Conservation (phyloP, 2,329 filamentous ascomycete genomes). For the Pseudogymnoascus sp. region DNA sequence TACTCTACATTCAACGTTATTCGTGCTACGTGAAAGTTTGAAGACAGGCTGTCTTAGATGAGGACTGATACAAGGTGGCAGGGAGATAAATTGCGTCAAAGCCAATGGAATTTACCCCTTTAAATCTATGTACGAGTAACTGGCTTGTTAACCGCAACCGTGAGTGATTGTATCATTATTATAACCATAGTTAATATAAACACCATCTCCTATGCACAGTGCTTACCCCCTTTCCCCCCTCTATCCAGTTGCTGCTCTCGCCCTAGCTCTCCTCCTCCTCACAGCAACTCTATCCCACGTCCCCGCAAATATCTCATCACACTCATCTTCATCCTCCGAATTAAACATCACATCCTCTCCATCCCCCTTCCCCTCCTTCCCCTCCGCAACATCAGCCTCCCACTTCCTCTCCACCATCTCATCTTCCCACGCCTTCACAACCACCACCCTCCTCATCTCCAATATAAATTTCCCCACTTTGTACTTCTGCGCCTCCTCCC, state of each 20-base stretch:
- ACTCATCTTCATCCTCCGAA: constrained; percentile 58
- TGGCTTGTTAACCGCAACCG: background rate
- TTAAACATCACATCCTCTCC: constrained; percentile 44
- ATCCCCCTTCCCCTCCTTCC: constrained; percentile 11
- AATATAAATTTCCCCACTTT: constrained; percentile 63
- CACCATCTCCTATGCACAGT: too few relatives aligned
- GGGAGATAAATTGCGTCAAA: background rate
- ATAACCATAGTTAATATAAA: too few relatives aligned
- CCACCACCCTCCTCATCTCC: constrained; percentile 50
- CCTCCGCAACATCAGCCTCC: constrained; percentile 14
- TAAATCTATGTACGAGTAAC: background rate
- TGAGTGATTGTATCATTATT: background rate
- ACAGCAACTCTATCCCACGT: constrained; percentile 46
- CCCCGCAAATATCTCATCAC: constrained; percentile 56
- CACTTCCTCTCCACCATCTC: constrained; percentile 12
- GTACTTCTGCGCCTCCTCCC: constrained; percentile 51
- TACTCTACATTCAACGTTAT: background rate
- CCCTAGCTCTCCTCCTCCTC: constrained; percentile 22
- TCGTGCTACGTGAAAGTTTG: background rate
- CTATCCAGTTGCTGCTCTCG: constrained; percentile 9
- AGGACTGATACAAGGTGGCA: background rate
- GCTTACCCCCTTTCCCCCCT: background rate
- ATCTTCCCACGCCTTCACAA: constrained; percentile 47
- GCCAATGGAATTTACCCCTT: background rate
- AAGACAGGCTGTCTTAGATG: background rate